Base-by-base conservation (phyloP, 2,329 filamentous ascomycete genomes). In the Fusarium acutatum region DNA sequence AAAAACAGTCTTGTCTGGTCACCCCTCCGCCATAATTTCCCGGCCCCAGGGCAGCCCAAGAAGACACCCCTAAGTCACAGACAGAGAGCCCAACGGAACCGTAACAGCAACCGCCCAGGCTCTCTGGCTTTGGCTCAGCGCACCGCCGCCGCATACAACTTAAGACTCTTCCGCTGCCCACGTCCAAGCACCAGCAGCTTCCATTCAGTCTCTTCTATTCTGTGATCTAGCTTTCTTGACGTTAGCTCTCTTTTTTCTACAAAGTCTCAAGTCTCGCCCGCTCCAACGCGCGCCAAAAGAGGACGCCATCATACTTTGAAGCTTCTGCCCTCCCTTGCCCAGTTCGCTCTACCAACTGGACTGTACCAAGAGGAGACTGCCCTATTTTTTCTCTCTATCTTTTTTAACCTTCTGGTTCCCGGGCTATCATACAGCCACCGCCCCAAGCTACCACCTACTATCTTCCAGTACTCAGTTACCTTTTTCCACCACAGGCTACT, bases 11-110 rank as follows among this genome's bases (percentile, higher is more conserved):
- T 77, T 77, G 75, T 67, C 73, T 75, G 67, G 53, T 40, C 30
- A 60, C 58, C 65, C 70, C 74, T 77, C 73, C 72, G 69, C 64
- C 75, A 77, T 77, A 77, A 77, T 77, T 76, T 77, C 75, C 75
- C 75, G 75, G 67, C 70, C 73, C 69, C 71, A 44, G 41, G 24
- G 17, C 44, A 74, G 65, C 74, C 69, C 64, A 72, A 74, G 72
- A 67, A 68, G 62, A 40, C 34, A 24, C 38, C 60, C 73, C 62
- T 72, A 44, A 49, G 30, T 26, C 49, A 24, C 22, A 50, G 12
- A 50, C 37, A 38, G 46, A 24, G 49, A 59, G 64, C 50, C 61
- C 64, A 67, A 76, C 32, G 41, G 34, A 67, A 74, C 32, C 41
- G 34, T 32, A 60, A 38, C 32, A 43, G 26, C 53, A 58, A 28